Base-by-base conservation (phyloP, 2,329 filamentous ascomycete species). In the Calonectria pseudoturangicola region DNA sequence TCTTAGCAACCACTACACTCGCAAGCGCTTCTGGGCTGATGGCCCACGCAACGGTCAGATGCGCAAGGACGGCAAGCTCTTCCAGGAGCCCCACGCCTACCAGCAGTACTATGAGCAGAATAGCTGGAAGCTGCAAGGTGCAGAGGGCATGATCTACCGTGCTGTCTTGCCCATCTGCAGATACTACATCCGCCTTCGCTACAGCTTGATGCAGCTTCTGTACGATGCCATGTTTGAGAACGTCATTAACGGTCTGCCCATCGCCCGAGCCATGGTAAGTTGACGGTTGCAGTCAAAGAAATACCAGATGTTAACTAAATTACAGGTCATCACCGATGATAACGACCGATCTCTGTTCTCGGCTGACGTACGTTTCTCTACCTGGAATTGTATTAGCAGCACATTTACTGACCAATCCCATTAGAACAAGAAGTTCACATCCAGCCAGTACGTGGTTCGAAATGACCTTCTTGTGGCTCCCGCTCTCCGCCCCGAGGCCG, bases 151-250 rank as follows among this genome's bases (percentile, higher is more conserved):
- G 30, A 54, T 48, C 10, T 68, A 68, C 28, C 45, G 45, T n/a
- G 21, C 66, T 12, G 66, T 68, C 8, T 7, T 27, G 66, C 66
- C 66, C 1, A 48, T 68, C 30, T 68, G 66, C 54, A 56, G 43
- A 7, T 68, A 68, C 43, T 62, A 68, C 12, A 56, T 68, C 8
- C 28, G 58, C 12, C 66, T 68, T 25, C 54, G 66, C 25, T 68
- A 68, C 16, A 60, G 51, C 25, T 47, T 68, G 7, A 60, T 68
- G 51, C 66, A 68, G 54, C 51, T 68, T 12, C 30, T 68, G 3
- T 68, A 68, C 15, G 66, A 68, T 28, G 45, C 66, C 41, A 68
- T 68, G 66, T 68, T 68, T 16, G 66, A 45, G 30, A 68, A 68
- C n/a, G 30, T 68, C 18, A 25, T 62, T 13, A 68, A 47, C 8